A percentile compares a stretch with the other conserved stretches of the same genome.
Conservation (phyloP, 495 filamentous ascomycete species). For the Daldinia grandis region DNA sequence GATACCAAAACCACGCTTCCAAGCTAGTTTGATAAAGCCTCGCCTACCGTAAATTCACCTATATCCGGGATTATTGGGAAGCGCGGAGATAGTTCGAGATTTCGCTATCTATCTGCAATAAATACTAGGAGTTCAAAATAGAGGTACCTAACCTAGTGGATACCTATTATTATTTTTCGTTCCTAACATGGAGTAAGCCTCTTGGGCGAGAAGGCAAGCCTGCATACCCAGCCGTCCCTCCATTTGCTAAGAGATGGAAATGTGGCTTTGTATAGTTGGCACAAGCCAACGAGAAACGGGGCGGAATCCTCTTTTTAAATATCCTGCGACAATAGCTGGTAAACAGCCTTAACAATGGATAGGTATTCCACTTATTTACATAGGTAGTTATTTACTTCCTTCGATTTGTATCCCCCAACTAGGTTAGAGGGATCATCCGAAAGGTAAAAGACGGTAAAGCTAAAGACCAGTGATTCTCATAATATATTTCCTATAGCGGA, state of each 20-base stretch:
- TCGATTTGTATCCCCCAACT: not conserved
- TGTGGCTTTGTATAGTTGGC: not conserved
- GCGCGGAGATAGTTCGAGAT: not conserved
- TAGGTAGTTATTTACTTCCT: too few relatives aligned
- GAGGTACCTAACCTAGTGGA: not conserved
- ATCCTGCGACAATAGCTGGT: not conserved
- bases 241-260: not conserved
- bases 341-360: not conserved
- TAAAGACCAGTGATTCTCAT: not conserved
- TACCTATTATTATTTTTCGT: too few relatives aligned
- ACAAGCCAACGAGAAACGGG: not conserved
- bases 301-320: not conserved
- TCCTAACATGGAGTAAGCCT: not conserved
- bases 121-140: not conserved
- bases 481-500: not conserved
- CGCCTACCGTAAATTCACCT: not conserved
- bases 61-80: not conserved
- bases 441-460: not conserved
- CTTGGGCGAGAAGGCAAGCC: not conserved
- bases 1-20: not conserved
- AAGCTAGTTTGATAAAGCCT: not conserved
- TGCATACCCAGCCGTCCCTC: not conserved
- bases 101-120: not conserved
- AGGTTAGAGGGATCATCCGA: not conserved
- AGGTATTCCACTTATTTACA: not conserved